Base-by-base conservation (phyloP, 495 filamentous ascomycete genomes). In the Penicillium simplicissimum region DNA sequence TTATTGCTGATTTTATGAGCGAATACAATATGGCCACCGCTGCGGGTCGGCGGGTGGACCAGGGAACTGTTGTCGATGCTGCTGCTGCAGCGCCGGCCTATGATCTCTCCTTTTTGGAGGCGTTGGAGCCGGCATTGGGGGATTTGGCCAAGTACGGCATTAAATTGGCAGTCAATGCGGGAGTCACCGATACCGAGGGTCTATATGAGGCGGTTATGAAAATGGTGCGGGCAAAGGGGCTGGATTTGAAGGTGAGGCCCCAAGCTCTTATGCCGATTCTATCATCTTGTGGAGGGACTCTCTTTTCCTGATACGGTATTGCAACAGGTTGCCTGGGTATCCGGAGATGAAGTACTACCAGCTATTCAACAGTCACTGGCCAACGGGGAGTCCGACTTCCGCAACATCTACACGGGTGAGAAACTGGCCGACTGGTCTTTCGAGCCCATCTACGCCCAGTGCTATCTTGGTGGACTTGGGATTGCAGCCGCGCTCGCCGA, bases 81-180 rank as follows among this genome's bases (percentile, higher is more conserved):
- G 49, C 63, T 23, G 38, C 49, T 17, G 31, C 65, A 4, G 72
- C 77, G 8, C 76, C 77, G 1, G 79, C 77, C 0, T 86, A 81
- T 61, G 84, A 85, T 55, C 63, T 74, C 1, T 81, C 79, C 0
- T 87, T 86, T 64, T 71, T 86, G 36, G 74, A 83, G 58, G 74
- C 79, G 7, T 63, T 86, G 19, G 74, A 81, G 55, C 84, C 84
- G 5, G 82, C 83, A 1, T 64, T 86, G 10, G 67, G 69, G 3
- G 64, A 84, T 64, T 64, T 87, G 47, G 79, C 83, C 0, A 78
- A 77, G 52, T 57, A 84, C 59, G 62, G 74, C 0, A 86, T 87
- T 65, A 84, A 82, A 60, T 51, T 87, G 8, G 84, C 81, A 14
- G 84, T 84, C 55, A 87, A 87, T 75, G 84, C 84, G 33, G 85